These are phyloP conservation scores for Fimicolochytrium jonesii DNA, from an alignment of 192 early-diverging fungal species.

Conservation along the genomic window DNA sequence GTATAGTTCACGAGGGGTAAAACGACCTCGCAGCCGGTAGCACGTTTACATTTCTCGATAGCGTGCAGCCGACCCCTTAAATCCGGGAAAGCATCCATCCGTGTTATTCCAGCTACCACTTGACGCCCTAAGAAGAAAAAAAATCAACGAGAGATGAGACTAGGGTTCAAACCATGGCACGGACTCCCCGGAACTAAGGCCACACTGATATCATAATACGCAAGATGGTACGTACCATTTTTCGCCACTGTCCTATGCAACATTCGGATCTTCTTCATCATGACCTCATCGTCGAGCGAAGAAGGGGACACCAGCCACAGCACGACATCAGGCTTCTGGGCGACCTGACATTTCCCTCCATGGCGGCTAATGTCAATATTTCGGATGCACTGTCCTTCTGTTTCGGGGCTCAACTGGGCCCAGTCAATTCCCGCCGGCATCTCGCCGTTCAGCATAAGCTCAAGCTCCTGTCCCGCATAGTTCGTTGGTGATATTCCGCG, in stretches of 20 bases:
- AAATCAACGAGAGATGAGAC: too few relatives aligned
- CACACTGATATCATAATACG: too few relatives aligned
- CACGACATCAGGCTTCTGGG: background rate
- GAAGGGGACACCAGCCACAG: background rate
- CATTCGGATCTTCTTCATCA: too few relatives aligned
- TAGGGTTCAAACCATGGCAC: too few relatives aligned
- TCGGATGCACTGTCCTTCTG: background rate
- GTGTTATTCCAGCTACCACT: background rate
- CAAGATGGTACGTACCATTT: too few relatives aligned
- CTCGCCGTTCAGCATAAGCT: background rate
- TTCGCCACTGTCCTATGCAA: too few relatives aligned
- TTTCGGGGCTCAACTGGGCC: background rate
- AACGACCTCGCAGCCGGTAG: background rate
- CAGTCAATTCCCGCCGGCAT: conserved; percentile 1
- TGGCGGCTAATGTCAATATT: too few relatives aligned
- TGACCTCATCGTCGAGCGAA: background rate
- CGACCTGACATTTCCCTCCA: too few relatives aligned
- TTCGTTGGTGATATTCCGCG: background rate
- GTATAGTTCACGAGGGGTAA: background rate
- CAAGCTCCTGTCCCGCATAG: background rate
- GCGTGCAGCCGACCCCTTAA: background rate
- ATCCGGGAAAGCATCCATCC: background rate
- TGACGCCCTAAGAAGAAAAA: background rate
- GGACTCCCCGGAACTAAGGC: too few relatives aligned
- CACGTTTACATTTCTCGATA: background rate